Conservation (phyloP, 345 rosid genomes). For the Aquilaria malaccensis region DNA sequence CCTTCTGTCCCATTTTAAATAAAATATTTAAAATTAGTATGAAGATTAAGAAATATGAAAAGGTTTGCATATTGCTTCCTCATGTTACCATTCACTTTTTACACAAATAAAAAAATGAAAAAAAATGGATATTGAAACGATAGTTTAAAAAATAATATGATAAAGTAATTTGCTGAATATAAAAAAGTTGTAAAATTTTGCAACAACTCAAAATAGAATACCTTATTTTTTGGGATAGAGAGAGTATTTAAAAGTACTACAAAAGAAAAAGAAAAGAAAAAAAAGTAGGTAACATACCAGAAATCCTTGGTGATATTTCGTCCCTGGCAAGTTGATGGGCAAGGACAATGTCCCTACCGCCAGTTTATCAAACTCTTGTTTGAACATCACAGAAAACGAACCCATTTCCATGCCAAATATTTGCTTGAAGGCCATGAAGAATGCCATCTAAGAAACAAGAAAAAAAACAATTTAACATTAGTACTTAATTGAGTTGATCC, state of each 20-base stretch:
- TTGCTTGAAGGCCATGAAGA: slow-evolving; percentile 46
- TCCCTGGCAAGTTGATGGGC: slow-evolving; percentile 74
- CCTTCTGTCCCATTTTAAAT: too few species aligned
- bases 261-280: background rate
- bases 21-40: too few species aligned
- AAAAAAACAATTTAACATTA: background rate
- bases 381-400: slow-evolving; percentile 29
- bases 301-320: slow-evolving; percentile 58
- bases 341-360: slow-evolving; percentile 72
- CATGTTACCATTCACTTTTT: too few species aligned
- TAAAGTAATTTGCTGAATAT: too few species aligned
- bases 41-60: too few species aligned
- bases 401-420: slow-evolving; percentile 40
- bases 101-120: too few species aligned
- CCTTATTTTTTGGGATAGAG: too few species aligned
- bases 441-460: slow-evolving; percentile 49
- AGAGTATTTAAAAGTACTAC: too few species aligned
- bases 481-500: too few species aligned
- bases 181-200: too few species aligned
- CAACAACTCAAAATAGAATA: too few species aligned
- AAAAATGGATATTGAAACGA: background rate
- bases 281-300: slow-evolving; percentile 31
- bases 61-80: too few species aligned
- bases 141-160: background rate
- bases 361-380: slow-evolving; percentile 58